phyloP scores from a whole-genome alignment of 139 green algal genomes.

The Chlorella sp. region DNA sequence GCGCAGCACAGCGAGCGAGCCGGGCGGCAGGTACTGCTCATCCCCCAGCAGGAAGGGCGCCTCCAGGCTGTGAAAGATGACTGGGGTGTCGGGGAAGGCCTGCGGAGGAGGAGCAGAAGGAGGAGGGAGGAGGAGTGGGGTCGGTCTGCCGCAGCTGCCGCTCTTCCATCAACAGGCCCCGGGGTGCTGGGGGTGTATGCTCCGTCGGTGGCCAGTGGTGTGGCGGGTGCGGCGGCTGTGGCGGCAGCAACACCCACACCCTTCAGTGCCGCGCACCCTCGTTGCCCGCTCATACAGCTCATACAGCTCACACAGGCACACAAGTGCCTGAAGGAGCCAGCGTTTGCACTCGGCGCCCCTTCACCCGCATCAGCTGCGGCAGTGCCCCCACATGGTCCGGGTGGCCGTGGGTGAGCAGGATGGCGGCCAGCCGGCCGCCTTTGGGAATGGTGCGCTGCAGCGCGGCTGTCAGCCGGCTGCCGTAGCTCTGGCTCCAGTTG shows the following conservation, averaged over 20 bases:
- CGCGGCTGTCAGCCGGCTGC: neutral
- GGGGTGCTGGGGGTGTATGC: too few relatives aligned
- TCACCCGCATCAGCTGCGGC: neutral
- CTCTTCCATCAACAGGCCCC: too few relatives aligned
- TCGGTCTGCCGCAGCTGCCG: too few relatives aligned
- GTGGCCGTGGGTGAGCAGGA: neutral
- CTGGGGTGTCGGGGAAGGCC: neutral
- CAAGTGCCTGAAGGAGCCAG: too few relatives aligned
- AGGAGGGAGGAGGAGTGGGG: too few relatives aligned
- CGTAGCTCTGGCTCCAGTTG: slow-evolving; percentile 3
- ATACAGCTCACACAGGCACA: too few relatives aligned
- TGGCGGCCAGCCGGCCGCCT: neutral
- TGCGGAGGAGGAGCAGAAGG: neutral
- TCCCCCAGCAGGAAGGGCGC: neutral
- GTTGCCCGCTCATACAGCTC: too few relatives aligned
- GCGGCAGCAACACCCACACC: too few relatives aligned
- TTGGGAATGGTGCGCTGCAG: neutral
- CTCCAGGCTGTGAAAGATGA: neutral
- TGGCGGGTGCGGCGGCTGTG: too few relatives aligned
- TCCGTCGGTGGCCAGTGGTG: too few relatives aligned
- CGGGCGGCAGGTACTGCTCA: neutral
- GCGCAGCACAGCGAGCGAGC: neutral
- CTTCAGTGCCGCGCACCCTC: too few relatives aligned
- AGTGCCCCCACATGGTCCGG: neutral
- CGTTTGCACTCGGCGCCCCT: too few relatives aligned